Base-by-base conservation (phyloP, 768 basidiomycete species). In the Nevesoporus exiguus region DNA sequence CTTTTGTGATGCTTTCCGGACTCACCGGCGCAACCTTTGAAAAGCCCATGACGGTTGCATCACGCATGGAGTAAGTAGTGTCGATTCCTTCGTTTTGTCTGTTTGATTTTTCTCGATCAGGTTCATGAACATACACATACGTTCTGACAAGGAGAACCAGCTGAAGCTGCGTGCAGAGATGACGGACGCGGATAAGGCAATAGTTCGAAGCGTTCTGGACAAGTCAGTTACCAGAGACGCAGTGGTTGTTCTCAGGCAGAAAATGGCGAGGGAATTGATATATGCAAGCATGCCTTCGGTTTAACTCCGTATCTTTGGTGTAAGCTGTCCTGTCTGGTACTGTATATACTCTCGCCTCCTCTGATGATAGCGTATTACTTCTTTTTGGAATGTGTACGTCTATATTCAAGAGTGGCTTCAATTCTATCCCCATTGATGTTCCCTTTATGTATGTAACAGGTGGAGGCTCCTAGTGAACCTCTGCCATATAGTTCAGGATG, bases 121-220 rank as follows among this genome's bases (percentile, higher is more conserved):
- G 44, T 52, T 41, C 37, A 55, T 58, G 33, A 62, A 62, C 11
- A 29, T 21, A 10, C 61, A 62, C 13, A 50, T 62, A 25, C 60
- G 56, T 19, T 45, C 56, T 1, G 61, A 62, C 25, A 58, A 62
- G 34, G 6, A 62, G 49, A 59, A 62, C 8, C 27, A 62, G 36
- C 13, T 62, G 22, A 47, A 55, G 27, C 36, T 59, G 13, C 53
- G 53, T 6, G 41, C 46, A 13, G 60, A 53, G 29, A 62, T 62
- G 61, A 62, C 57, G 24, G 57, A 62, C 9, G 30, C 36, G 29
- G 61, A 62, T 19, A 62, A 59, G 27, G 44, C 11, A 10, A 54
- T 62, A 8, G 39, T 62, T n/a, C 48, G 51, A 22, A 49, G 25
- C 14, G 48, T 36, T 15, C 30, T 33, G 2, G 45, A 52, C 43